These are phyloP conservation scores for Candida tallmaniae DNA, from an alignment of 805 yeast genomes.

Conservation along the genomic window DNA sequence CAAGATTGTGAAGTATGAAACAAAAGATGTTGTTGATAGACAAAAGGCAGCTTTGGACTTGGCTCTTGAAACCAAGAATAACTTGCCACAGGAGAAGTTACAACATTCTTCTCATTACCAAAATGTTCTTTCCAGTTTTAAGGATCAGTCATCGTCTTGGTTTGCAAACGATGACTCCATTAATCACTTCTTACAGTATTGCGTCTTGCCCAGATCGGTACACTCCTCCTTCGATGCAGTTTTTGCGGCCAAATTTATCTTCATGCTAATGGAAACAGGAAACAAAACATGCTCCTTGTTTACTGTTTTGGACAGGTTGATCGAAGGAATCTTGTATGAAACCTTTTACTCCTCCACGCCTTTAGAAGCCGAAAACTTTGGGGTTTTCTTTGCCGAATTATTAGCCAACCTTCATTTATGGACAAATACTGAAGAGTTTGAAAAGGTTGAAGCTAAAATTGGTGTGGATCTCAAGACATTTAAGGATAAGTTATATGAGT, in stretches of 20 bases:
- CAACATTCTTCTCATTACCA: slow-evolving; percentile 42
- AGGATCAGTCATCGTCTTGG: slow-evolving; percentile 32
- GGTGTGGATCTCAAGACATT: slow-evolving; percentile 17
- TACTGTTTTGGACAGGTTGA: slow-evolving; percentile 40
- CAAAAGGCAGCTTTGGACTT: slow-evolving; percentile 19
- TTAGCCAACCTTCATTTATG: slow-evolving; percentile 42
- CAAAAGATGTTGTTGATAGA: slow-evolving; percentile 15
- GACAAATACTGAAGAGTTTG: slow-evolving; percentile 27
- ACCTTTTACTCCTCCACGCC: slow-evolving; percentile 69
- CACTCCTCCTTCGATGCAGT: slow-evolving; percentile 84
- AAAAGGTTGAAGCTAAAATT: slow-evolving; percentile 1
- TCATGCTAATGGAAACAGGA: slow-evolving; percentile 39
- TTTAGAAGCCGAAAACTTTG: slow-evolving; percentile 76
- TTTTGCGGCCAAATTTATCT: slow-evolving; percentile 58
- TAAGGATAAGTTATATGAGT: slow-evolving; percentile 42
- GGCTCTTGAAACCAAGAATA: slow-evolving; percentile 13
- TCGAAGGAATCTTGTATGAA: slow-evolving; percentile 47
- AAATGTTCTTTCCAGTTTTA: slow-evolving; percentile 22
- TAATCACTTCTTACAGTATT: slow-evolving; percentile 48
- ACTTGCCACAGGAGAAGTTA: slow-evolving; percentile 37
- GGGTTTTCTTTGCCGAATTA: slow-evolving; percentile 61
- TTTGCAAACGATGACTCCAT: slow-evolving; percentile 23
- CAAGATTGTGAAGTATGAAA: slow-evolving; percentile 3
- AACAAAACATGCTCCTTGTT: slow-evolving; percentile 35
- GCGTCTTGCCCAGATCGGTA: slow-evolving; percentile 70